Evolutionary conservation across 352 stramenopile species (phyloP).

Genomic region (Phytophthora boehmeriae): DNA sequence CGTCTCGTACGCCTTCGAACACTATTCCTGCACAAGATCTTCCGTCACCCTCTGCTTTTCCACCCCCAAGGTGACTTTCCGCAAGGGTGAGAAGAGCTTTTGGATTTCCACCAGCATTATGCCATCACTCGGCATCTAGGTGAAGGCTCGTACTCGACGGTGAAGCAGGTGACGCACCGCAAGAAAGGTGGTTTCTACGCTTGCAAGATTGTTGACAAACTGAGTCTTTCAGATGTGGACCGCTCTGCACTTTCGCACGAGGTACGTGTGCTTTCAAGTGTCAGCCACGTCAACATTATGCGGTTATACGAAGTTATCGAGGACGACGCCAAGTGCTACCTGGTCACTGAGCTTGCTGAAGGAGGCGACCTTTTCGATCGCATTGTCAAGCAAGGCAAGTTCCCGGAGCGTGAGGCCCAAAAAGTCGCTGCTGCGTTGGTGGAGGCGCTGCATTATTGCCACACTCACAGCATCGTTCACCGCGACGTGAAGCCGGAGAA

Average conservation of each 20-base stretch:
- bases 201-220: slow-evolving; percentile 89
- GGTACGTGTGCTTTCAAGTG: slow-evolving; percentile 66
- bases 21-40: background rate
- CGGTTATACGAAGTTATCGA: slow-evolving; percentile 93
- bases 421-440: slow-evolving; percentile 75
- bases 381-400: slow-evolving; percentile 87
- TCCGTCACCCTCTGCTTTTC: slow-evolving; percentile 4
- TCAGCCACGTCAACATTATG: slow-evolving; percentile 91
- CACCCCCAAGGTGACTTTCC: slow-evolving; percentile 47
- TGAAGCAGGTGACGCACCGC: slow-evolving; percentile 87
- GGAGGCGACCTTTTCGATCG: slow-evolving; percentile 89
- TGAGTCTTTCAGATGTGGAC: slow-evolving; percentile 72
- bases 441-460: slow-evolving; percentile 93
- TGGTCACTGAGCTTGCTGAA: slow-evolving; percentile 97
- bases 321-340: slow-evolving; percentile 95
- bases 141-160: slow-evolving; percentile 89
- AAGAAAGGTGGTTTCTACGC: slow-evolving; percentile 74
- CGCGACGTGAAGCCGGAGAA: slow-evolving; percentile 90
- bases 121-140: slow-evolving; percentile 78
- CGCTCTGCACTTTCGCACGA: slow-evolving; percentile 76
- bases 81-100: slow-evolving; percentile 82
- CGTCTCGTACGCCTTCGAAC: slow-evolving; percentile 5
- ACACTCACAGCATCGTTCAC: slow-evolving; percentile 88
- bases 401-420: slow-evolving; percentile 68
- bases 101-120: slow-evolving; percentile 88